A percentile compares a stretch with the other conserved stretches of the same genome.
Evolutionary conservation across 495 filamentous ascomycete species (phyloP).

Genomic region (Cercophora newfieldiana): DNA sequence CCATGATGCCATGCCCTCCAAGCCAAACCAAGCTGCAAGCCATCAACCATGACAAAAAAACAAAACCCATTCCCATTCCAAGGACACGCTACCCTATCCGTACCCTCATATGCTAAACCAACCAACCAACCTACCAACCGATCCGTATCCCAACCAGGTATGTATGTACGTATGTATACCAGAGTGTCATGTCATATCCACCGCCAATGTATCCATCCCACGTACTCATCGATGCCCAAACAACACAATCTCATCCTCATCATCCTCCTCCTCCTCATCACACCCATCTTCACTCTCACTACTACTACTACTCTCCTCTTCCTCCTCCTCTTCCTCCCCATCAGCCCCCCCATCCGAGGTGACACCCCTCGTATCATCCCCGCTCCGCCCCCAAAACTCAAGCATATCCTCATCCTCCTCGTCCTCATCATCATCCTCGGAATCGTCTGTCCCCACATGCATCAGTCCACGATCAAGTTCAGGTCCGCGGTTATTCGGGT

Average conservation of each 20-base stretch:
- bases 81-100: background rate
- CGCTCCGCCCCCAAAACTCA: slow-evolving; percentile 59
- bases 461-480: background rate
- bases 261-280: slow-evolving; percentile 52
- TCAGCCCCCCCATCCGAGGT: slow-evolving; percentile 3
- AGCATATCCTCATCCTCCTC: slow-evolving; percentile 63
- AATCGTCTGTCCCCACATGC: background rate
- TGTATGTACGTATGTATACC: background rate
- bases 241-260: slow-evolving; percentile 62
- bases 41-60: background rate
- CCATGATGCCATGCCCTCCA: background rate
- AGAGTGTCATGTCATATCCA: background rate
- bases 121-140: background rate
- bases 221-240: slow-evolving; percentile 62
- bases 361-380: background rate
- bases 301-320: slow-evolving; percentile 40
- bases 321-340: slow-evolving; percentile 26
- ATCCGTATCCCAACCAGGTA: background rate
- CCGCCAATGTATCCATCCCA: background rate
- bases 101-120: background rate
- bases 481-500: too few species aligned
- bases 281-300: slow-evolving; percentile 37
- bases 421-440: slow-evolving; percentile 34
- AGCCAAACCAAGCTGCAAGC: background rate
- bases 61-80: background rate